These are phyloP conservation scores for Hysterangium stoloniferum DNA, from an alignment of 768 basidiomycete genomes.

Conservation along the genomic window DNA sequence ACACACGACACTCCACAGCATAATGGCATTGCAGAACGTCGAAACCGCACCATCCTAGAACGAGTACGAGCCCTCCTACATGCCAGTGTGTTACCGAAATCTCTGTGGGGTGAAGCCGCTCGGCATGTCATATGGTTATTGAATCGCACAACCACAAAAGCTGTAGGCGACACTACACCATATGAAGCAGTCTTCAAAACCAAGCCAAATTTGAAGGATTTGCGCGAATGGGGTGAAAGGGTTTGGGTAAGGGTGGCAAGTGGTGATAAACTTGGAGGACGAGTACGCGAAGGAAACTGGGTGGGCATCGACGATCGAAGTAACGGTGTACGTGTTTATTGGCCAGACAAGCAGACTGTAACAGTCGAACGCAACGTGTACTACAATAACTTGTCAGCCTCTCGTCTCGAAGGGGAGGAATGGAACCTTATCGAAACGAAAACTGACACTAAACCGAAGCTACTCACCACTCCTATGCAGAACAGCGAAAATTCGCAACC, in stretches of 20 bases:
- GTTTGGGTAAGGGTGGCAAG: slow-evolving; percentile 26
- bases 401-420: not conserved
- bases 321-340: slow-evolving; percentile 28
- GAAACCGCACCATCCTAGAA: slow-evolving; percentile 31
- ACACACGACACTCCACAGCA: slow-evolving; percentile 34
- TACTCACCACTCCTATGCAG: too few relatives aligned
- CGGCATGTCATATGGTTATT: slow-evolving; percentile 18
- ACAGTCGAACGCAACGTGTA: slow-evolving; percentile 22
- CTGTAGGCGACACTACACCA: slow-evolving; percentile 14
- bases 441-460: too few relatives aligned
- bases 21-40: slow-evolving; percentile 36
- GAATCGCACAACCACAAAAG: slow-evolving; percentile 16
- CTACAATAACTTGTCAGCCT: slow-evolving; percentile 9
- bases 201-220: slow-evolving; percentile 23
- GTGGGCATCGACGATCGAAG: slow-evolving; percentile 28
- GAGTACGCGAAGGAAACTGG: slow-evolving; percentile 24
- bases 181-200: too few relatives aligned
- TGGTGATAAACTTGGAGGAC: slow-evolving; percentile 23
- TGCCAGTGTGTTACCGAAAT: slow-evolving; percentile 25
- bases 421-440: too few relatives aligned
- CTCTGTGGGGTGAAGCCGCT: slow-evolving; percentile 33
- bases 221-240: slow-evolving; percentile 29
- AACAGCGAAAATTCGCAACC: too few relatives aligned
- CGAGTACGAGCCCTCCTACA: slow-evolving; percentile 29
- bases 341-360: slow-evolving; percentile 21